Evolutionary conservation across 2,329 filamentous ascomycete genomes (phyloP).

Genomic region (Cladophialophora immunda): DNA sequence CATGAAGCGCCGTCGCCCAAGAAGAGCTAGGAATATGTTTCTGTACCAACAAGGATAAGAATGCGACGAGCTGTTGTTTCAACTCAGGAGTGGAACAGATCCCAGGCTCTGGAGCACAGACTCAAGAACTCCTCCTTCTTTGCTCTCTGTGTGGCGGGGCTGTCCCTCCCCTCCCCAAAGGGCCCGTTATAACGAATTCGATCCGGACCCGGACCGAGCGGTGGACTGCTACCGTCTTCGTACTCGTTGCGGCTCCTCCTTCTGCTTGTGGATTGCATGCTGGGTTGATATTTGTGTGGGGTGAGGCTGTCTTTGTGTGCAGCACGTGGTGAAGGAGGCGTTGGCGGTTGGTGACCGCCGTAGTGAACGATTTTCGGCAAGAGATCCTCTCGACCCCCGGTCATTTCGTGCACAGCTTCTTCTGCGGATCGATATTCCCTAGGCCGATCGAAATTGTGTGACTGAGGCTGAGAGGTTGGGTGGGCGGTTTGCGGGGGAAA

Average conservation of each 20-base stretch:
- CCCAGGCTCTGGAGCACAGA: slow-evolving; percentile 90
- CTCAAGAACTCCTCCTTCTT: slow-evolving; percentile 94
- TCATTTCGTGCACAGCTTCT: slow-evolving; percentile 88
- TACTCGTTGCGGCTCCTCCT: slow-evolving; percentile 88
- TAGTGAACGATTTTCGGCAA: slow-evolving; percentile 96
- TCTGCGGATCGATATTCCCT: slow-evolving; percentile 95
- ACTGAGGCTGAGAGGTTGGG: slow-evolving; percentile 56
- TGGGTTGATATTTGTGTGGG: slow-evolving; percentile 53
- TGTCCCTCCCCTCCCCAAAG: slow-evolving; percentile 83
- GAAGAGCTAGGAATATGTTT: neutral
- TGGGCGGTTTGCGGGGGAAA: slow-evolving; percentile 63
- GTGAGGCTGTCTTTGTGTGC: slow-evolving; percentile 52
- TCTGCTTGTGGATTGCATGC: slow-evolving; percentile 54
- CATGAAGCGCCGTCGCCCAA: slow-evolving; percentile 23
- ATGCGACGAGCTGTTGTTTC: neutral
- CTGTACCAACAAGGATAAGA: slow-evolving; percentile 20
- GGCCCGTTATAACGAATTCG: slow-evolving; percentile 65
- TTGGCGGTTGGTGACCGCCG: slow-evolving; percentile 90
- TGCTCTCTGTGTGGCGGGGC: slow-evolving; percentile 78
- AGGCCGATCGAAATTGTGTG: slow-evolving; percentile 67
- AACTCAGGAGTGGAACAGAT: slow-evolving; percentile 88
- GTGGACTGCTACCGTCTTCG: slow-evolving; percentile 85
- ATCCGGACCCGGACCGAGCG: slow-evolving; percentile 77
- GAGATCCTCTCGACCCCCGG: slow-evolving; percentile 90
- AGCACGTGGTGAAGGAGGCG: slow-evolving; percentile 77